Conservation (phyloP, 495 filamentous ascomycete genomes). For the Penicillium atrosanguineum region DNA sequence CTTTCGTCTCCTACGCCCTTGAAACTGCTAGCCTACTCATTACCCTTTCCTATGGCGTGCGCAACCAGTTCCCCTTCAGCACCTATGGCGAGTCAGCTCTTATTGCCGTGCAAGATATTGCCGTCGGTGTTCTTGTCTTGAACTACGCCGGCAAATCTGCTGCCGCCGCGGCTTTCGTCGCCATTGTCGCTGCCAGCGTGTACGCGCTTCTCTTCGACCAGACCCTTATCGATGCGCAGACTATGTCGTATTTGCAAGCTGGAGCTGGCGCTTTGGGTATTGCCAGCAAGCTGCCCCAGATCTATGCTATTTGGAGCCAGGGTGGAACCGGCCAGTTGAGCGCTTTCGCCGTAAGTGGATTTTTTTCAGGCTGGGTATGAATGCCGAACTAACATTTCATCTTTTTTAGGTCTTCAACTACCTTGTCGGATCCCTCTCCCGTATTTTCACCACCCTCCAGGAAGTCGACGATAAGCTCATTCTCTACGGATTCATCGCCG, state of each 20-base stretch:
- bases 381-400: conserved; percentile 7
- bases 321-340: conserved; percentile 93
- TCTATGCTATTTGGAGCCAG: conserved; percentile 74
- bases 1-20: conserved; percentile 85
- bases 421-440: conserved; percentile 81
- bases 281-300: conserved; percentile 90
- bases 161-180: conserved; percentile 70
- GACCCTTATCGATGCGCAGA: conserved; percentile 62
- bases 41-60: conserved; percentile 82
- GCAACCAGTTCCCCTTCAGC: conserved; percentile 89
- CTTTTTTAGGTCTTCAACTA: conserved; percentile 88
- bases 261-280: conserved; percentile 79
- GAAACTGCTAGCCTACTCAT: conserved; percentile 84
- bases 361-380: background rate
- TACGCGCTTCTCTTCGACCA: conserved; percentile 67
- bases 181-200: conserved; percentile 62
- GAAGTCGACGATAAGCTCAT: conserved; percentile 96
- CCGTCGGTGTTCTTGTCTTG: conserved; percentile 80
- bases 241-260: conserved; percentile 75
- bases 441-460: conserved; percentile 95
- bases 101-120: conserved; percentile 86
- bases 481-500: conserved; percentile 87
- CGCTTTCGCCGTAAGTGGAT: conserved; percentile 73
- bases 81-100: conserved; percentile 93
- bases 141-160: conserved; percentile 65